Base-by-base conservation (phyloP, 768 basidiomycete genomes). In the Collybia mongolica region DNA sequence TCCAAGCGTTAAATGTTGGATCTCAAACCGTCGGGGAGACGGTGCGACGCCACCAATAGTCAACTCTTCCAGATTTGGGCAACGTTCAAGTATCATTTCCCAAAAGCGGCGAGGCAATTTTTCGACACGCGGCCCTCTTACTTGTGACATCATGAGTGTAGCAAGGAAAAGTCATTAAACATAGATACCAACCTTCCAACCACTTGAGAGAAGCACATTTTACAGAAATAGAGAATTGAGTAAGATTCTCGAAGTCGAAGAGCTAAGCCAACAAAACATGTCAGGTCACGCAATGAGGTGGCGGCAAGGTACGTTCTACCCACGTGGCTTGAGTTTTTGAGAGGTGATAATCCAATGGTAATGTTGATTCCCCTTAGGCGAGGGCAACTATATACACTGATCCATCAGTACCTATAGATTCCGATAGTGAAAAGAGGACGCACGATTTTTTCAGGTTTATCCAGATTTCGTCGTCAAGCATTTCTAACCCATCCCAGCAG, bases 11-110 rank as follows among this genome's bases (percentile, higher is more conserved):
- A 71, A 58, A 51, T 70, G 70, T 12, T 65, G 65, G 23, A 68
- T 65, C 48, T 73, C 70, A 54, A 73, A 72, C 29, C 68, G 60
- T 39, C 72, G 63, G 2, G 70, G 70, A 36, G 67, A 68, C n/a
- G 72, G 72, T 15, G 68, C 66, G 40, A 61, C 55, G 41, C 68
- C 67, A 5, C 62, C 66, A 23, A 73, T 62, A 2, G 62, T 60
- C n/a, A 73, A 56, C 41, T 69, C 66, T 53, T 70, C 67, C n/a
- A 73, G 65, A 47, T 65, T 60, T 6, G 72, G 71, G 43, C 64
- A 67, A 37, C 66, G 62, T 46, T 73, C 71, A 20, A 73, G 57
- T 24, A 73, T 61, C 72, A 73, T 73, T 41, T 65, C 66, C 72
- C 72, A 73, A 36, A 68, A 63, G 44, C 65, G 56, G 38, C 65